Conservation (phyloP, 345 rosid species). For the Syzygium aromaticum region DNA sequence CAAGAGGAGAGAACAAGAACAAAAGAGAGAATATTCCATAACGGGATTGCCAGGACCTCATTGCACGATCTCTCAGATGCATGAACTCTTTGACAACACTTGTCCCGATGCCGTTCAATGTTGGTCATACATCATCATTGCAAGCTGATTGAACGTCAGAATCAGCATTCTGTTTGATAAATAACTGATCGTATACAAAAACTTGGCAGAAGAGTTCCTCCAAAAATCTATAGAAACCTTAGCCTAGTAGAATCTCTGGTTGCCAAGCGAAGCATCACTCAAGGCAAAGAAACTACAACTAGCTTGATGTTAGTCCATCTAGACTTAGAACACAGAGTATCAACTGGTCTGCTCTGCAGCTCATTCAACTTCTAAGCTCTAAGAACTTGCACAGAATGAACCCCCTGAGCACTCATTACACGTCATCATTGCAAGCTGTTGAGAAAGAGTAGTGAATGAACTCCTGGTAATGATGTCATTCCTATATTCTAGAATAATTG, state of each 20-base stretch:
- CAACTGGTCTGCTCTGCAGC: neutral
- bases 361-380: neutral
- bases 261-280: neutral
- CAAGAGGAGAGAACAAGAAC: neutral
- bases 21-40: neutral
- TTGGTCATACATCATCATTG: neutral
- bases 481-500: neutral
- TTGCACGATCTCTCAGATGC: neutral
- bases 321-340: neutral
- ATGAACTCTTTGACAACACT: neutral
- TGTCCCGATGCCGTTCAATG: neutral
- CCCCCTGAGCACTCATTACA: conserved; percentile 3
- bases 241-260: neutral
- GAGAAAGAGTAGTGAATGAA: neutral
- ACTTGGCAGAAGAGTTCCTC: neutral
- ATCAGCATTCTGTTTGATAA: neutral
- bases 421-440: conserved; percentile 9
- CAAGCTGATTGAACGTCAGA: neutral
- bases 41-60: neutral
- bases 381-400: neutral
- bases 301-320: neutral
- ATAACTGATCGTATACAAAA: neutral
- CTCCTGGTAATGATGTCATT: neutral
- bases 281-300: neutral
- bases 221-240: neutral